A percentile compares a stretch with the other conserved stretches of the same genome.
These are phyloP conservation scores for Solanum verrucosum DNA, from an alignment of 257 asterid species.

Conservation along the genomic window DNA sequence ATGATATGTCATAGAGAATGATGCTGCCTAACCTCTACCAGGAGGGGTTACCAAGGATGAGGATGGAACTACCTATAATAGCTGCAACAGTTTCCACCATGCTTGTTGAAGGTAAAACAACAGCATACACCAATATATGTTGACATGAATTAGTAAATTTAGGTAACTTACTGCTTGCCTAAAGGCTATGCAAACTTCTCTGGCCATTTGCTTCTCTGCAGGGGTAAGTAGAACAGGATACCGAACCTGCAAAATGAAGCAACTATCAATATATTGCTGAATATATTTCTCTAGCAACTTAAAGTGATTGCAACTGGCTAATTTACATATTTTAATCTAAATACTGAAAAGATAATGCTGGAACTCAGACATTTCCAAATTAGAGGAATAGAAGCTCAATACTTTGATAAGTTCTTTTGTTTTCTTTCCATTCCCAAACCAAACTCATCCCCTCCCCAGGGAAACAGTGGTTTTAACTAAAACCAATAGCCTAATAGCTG, in stretches of 20 bases:
- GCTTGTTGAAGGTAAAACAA: not conserved
- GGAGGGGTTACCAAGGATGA: not conserved
- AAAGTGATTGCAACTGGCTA: not conserved
- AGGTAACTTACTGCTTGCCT: conserved; percentile 80
- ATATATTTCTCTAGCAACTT: not conserved
- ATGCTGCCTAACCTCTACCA: not conserved
- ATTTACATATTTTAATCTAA: not conserved
- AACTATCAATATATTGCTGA: not conserved
- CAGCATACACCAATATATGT: not conserved
- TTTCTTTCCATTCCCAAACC: not conserved
- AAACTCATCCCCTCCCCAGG: not conserved
- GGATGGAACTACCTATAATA: not conserved
- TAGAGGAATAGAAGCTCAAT: not conserved
- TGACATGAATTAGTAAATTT: not conserved
- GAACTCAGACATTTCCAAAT: not conserved
- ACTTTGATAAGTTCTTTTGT: not conserved
- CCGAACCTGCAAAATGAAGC: conserved; percentile 56
- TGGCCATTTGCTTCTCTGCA: conserved; percentile 86
- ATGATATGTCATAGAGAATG: not conserved
- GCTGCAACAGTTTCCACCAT: not conserved
- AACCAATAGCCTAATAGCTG: not conserved
- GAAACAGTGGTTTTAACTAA: not conserved
- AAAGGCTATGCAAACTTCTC: conserved; percentile 95
- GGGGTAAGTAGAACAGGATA: conserved; percentile 99
- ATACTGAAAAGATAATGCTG: not conserved